Conservation (phyloP, 1,284 basidiomycete species). For the Pseudozyma sp. region DNA sequence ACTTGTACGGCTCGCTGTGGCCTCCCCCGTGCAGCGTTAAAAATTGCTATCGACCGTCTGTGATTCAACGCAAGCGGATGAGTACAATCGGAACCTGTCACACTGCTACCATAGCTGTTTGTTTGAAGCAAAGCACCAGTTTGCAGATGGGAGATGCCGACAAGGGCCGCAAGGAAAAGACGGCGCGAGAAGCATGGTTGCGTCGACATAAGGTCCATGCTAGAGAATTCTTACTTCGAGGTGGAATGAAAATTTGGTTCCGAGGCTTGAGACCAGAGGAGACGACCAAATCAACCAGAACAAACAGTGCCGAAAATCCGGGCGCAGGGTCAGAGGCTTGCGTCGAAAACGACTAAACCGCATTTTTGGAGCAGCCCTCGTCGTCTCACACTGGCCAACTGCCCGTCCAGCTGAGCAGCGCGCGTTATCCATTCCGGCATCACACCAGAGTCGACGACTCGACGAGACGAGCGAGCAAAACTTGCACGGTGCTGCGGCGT, state of each 20-base stretch:
- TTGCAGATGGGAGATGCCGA: too few species aligned
- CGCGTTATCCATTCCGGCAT: constrained; percentile 1
- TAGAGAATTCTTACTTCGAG: neutral
- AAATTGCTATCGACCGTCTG: too few species aligned
- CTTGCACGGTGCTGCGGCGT: neutral
- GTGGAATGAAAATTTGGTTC: constrained; percentile 1
- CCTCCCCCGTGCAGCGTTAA: too few species aligned
- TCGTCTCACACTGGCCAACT: constrained; percentile 4
- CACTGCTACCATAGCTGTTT: too few species aligned
- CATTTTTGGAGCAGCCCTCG: neutral
- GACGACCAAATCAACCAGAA: constrained; percentile 4
- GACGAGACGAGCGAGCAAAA: constrained; percentile 1
- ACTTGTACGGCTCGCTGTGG: too few species aligned
- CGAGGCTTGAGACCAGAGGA: constrained; percentile 9
- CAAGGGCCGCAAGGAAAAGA: too few species aligned
- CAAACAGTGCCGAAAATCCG: constrained; percentile 6
- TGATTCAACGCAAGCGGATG: too few species aligned
- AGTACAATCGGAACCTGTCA: too few species aligned
- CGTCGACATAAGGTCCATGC: constrained; percentile 5
- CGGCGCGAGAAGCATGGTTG: constrained; percentile 3
- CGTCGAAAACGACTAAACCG: neutral
- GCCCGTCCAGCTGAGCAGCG: constrained; percentile 10
- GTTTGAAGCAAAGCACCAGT: too few species aligned
- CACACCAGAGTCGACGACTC: neutral
- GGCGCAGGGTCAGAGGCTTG: constrained; percentile 6